phyloP scores from a whole-genome alignment of 202 grass and related monocot species.

The Carex sylvatica region DNA sequence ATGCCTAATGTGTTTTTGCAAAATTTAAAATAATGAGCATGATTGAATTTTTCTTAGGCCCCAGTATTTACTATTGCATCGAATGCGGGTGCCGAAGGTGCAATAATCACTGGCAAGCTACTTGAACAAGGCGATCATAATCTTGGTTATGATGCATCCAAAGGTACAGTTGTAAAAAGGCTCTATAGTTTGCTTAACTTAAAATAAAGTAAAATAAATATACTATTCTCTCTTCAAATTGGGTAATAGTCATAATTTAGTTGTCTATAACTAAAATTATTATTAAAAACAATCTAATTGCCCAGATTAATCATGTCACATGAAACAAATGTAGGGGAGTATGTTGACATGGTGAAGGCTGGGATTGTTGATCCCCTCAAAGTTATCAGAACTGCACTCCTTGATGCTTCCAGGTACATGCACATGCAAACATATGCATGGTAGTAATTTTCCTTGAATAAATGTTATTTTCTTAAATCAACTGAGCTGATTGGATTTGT shows the following conservation, averaged over 20 bases:
- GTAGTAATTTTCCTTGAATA: not conserved
- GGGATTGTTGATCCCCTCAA: slow-evolving; percentile 90
- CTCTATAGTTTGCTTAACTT: slow-evolving; percentile 8
- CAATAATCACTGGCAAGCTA: slow-evolving; percentile 71
- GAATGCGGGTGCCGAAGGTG: slow-evolving; percentile 83
- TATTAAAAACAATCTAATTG: not conserved
- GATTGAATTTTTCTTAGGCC: slow-evolving; percentile 45
- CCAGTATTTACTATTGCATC: slow-evolving; percentile 64
- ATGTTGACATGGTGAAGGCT: slow-evolving; percentile 90
- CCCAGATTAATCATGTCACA: not conserved
- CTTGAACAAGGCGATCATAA: slow-evolving; percentile 77
- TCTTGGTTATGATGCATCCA: slow-evolving; percentile 86
- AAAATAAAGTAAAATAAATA: slow-evolving; percentile 9
- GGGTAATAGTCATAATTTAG: not conserved
- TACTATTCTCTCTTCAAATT: not conserved
- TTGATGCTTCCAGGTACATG: slow-evolving; percentile 74
- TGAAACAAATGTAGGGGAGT: slow-evolving; percentile 55
- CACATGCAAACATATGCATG: not conserved
- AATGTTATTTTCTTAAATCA: not conserved
- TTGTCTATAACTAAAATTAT: not conserved
- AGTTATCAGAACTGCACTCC: slow-evolving; percentile 78
- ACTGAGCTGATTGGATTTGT: not conserved
- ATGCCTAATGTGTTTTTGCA: too few relatives aligned
- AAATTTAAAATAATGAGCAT: slow-evolving; percentile 8
- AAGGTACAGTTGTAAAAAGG: slow-evolving; percentile 46